Evolutionary conservation across 305 asterid genomes (phyloP).

Genomic region (Fraxinus dipetala): DNA sequence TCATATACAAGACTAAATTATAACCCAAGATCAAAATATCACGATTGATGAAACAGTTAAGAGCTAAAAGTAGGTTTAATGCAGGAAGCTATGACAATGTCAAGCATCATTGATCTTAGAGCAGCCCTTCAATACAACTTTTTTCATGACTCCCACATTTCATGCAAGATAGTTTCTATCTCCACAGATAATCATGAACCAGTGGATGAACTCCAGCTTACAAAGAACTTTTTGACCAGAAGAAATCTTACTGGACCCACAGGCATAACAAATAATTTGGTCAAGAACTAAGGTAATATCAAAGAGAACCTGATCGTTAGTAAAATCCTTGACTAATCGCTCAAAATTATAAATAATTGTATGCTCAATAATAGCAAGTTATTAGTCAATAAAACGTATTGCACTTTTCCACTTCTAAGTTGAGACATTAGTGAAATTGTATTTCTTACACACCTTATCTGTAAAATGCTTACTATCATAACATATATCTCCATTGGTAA

Average conservation of each 20-base stretch:
- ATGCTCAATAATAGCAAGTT: neutral
- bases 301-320: neutral
- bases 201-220: neutral
- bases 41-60: slow-evolving; percentile 4
- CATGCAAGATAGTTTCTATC: neutral
- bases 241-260: neutral
- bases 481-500: neutral
- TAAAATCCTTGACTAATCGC: neutral
- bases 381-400: slow-evolving; percentile 6
- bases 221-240: neutral
- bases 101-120: neutral
- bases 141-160: neutral
- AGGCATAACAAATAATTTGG: neutral
- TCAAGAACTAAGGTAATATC: neutral
- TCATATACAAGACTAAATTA: neutral
- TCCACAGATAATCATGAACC: neutral
- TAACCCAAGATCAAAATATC: neutral
- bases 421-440: neutral
- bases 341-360: neutral
- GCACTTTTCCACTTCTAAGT: neutral
- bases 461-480: neutral
- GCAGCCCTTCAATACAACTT: neutral
- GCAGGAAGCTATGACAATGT: neutral
- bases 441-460: neutral
- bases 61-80: neutral